Evolutionary conservation across 2,329 filamentous ascomycete genomes (phyloP).

Genomic region (Fusarium beomiforme): DNA sequence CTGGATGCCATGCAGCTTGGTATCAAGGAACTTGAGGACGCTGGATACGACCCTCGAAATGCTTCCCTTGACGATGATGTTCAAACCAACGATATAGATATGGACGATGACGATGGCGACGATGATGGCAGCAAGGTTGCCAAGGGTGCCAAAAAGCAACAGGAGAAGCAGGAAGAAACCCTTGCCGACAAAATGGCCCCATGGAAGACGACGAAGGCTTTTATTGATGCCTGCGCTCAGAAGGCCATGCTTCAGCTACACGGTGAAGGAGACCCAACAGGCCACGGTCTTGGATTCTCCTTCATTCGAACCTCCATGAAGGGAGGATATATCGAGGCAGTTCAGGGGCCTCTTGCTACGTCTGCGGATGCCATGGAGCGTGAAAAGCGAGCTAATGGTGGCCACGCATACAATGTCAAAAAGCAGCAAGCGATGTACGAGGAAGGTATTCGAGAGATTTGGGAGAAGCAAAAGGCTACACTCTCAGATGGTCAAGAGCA

Average conservation of each 20-base stretch:
- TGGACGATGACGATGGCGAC: conserved; percentile 60
- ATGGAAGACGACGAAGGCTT: conserved; percentile 97
- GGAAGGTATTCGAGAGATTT: conserved; percentile 89
- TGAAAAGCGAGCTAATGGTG: conserved; percentile 87
- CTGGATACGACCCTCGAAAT: conserved; percentile 80
- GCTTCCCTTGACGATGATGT: conserved; percentile 71
- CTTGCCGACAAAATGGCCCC: conserved; percentile 91
- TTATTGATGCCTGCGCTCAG: conserved; percentile 89
- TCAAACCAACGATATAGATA: conserved; percentile 71
- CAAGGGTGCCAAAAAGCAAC: conserved; percentile 55
- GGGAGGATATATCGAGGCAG: conserved; percentile 88
- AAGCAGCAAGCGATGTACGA: conserved; percentile 93
- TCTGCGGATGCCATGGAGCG: conserved; percentile 88
- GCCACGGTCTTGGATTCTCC: conserved; percentile 92
- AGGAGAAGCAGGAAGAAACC: conserved; percentile 70
- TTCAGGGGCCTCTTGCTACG: conserved; percentile 72
- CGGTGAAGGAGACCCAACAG: conserved; percentile 93
- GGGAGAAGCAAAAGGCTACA: conserved; percentile 85
- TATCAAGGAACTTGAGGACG: conserved; percentile 88
- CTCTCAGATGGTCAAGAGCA: conserved; percentile 78
- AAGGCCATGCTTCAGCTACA: conserved; percentile 98
- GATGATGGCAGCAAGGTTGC: conserved; percentile 53
- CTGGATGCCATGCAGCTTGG: conserved; percentile 98
- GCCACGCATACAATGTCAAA: conserved; percentile 97
- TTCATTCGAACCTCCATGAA: conserved; percentile 99